Base-by-base conservation (phyloP, 2,329 filamentous ascomycete genomes). In the Diaporthe sp. region DNA sequence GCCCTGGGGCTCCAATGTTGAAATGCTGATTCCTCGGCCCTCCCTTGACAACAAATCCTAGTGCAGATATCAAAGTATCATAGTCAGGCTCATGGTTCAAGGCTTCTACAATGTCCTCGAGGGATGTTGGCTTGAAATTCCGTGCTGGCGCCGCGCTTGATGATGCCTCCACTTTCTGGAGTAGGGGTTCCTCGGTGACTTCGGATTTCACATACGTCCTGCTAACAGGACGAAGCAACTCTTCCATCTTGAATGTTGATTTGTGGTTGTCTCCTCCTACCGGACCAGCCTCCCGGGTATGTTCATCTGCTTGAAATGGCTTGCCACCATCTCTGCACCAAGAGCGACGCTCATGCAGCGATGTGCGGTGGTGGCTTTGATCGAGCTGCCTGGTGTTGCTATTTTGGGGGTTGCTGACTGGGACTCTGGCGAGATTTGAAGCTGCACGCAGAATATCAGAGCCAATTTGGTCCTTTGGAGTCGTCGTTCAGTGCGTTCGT, bases 61-160 rank as follows among this genome's bases (percentile, higher is more conserved):
- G 82, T 7, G 87, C 84, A 0, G 84, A 83, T 9, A 87, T 82
- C 1, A 95, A 83, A 3, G 85, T 84, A 13, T 90, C 87, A 77
- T 91, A 88, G 78, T 89, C 88, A 4, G 93, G 93, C 77, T 95
- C 89, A 54, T 83, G 86, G 76, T 88, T 91, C 17, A 95, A 83
- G 3, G 86, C 84, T 54, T 91, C 87, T n/a, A 94, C 82, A 13
- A 87, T 90, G 75, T 91, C 89, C 52, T 89, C 86, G 25, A 79
- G 83, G 71, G 80, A 86, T 50, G 71, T 77, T 72, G 52, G 74
- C 35, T 70, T 58, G 45, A 68, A 69, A 6, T 9, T 66, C 33
- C 67, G 15, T 50, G 72, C 25, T 3, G 55, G 52, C 52, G 22
- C 33, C 40, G 67, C 64, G 61, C 77, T 72, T 19, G 25, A 28